A percentile compares a stretch with the other conserved stretches of the same genome.
phyloP scores from a whole-genome alignment of 345 rosid species.

The Geranium rotundifolium region DNA sequence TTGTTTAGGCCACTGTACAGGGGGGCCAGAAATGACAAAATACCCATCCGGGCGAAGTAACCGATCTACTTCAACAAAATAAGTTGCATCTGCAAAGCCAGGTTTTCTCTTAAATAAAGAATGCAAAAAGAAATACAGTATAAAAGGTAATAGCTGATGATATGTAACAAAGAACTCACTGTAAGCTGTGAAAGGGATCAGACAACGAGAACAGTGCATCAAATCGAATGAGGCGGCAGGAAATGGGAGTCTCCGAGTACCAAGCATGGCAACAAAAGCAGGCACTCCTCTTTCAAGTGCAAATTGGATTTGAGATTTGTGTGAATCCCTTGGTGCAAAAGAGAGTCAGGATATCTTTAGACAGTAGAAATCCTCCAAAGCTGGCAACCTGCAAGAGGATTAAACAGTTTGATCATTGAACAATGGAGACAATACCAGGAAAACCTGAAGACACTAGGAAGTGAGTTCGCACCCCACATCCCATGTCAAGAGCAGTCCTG shows the following conservation, averaged over 20 bases:
- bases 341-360: slow-evolving; percentile 67
- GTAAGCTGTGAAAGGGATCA: slow-evolving; percentile 92
- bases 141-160: not conserved
- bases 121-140: slow-evolving; percentile 6
- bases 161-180: slow-evolving; percentile 42
- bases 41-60: slow-evolving; percentile 90
- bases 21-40: slow-evolving; percentile 94
- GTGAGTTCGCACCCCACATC: slow-evolving; percentile 70
- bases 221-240: slow-evolving; percentile 85
- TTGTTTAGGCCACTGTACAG: slow-evolving; percentile 95
- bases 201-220: slow-evolving; percentile 83
- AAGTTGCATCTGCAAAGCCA: slow-evolving; percentile 70
- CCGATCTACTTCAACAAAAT: slow-evolving; percentile 86
- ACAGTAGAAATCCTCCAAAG: slow-evolving; percentile 73
- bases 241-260: slow-evolving; percentile 94
- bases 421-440: not conserved
- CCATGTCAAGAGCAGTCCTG: slow-evolving; percentile 98
- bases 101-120: slow-evolving; percentile 12
- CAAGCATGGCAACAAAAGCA: slow-evolving; percentile 97
- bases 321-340: slow-evolving; percentile 96
- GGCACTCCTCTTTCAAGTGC: slow-evolving; percentile 96
- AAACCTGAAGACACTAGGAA: not conserved
- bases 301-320: slow-evolving; percentile 93
- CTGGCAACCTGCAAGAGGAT: slow-evolving; percentile 68
- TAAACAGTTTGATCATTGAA: slow-evolving; percentile 4